phyloP scores from a whole-genome alignment of 1,139 yeast species.

The Candida tropicalis region DNA sequence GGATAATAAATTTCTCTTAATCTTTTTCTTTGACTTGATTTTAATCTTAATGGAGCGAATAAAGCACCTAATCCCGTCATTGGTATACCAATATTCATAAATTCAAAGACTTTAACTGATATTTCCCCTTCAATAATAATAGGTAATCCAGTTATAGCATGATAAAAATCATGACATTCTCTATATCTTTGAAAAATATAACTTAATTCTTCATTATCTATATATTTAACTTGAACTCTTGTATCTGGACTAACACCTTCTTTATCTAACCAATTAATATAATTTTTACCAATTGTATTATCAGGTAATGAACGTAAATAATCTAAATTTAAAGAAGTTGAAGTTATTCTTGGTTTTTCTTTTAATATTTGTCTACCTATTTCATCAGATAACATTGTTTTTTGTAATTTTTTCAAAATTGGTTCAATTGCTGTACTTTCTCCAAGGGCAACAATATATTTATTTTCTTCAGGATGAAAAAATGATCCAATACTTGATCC shows the following conservation, averaged over 20 bases:
- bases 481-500: slow-evolving; percentile 86
- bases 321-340: slow-evolving; percentile 66
- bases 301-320: slow-evolving; percentile 61
- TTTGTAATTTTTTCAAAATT: slow-evolving; percentile 63
- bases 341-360: slow-evolving; percentile 83
- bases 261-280: slow-evolving; percentile 76
- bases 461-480: slow-evolving; percentile 79
- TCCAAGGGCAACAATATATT: slow-evolving; percentile 89
- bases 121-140: slow-evolving; percentile 94
- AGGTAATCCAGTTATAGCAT: slow-evolving; percentile 88
- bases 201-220: slow-evolving; percentile 89
- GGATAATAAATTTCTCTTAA: slow-evolving; percentile 74
- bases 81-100: slow-evolving; percentile 89
- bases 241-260: slow-evolving; percentile 96
- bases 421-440: slow-evolving; percentile 84
- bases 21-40: slow-evolving; percentile 53
- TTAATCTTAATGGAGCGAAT: slow-evolving; percentile 78
- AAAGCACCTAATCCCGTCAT: slow-evolving; percentile 94
- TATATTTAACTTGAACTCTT: slow-evolving; percentile 80
- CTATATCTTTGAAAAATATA: slow-evolving; percentile 90
- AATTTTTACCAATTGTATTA: slow-evolving; percentile 78
- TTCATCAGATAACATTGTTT: slow-evolving; percentile 73
- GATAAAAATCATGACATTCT: slow-evolving; percentile 97
- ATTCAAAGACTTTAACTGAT: slow-evolving; percentile 90
- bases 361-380: slow-evolving; percentile 76